Evolutionary conservation across 352 stramenopile species (phyloP), one percentile per base, ranked within the genome.

Genomic region (Phytophthora colocasiae): DNA sequence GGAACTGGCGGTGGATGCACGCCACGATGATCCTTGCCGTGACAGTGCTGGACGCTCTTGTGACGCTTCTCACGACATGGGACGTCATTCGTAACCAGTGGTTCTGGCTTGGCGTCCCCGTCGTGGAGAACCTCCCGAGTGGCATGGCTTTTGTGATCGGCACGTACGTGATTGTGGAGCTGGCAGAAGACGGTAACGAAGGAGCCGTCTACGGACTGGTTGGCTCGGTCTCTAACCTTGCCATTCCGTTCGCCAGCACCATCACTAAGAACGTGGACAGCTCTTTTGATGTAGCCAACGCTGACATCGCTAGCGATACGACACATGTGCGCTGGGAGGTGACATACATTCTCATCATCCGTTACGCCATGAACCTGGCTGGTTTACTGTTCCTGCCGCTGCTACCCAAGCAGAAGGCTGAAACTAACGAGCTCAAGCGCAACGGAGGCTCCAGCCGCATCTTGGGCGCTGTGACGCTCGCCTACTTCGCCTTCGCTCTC

Each of bases 381-480:
- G 47, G 26, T 39, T 40, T 66, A 47, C 11, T 72, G 29, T 86
- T 81, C 58, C 59, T 88, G 46, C 52, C 63, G 5, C 38, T 87
- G 58, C 59, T 90, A 36, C 78, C 81, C 10, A 57, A 47, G 26
- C 76, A 89, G 52, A 86, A 86, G 73, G 73, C 69, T 3, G 69
- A 82, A 59, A 80, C 71, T 10, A 71, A 73, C 31, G 63, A 77
- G 46, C 55, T 84, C 17, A 75, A 73, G 54, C 62, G 61, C 41
- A 81, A 65, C 22, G 78, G 78, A 46, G 75, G 75, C 39, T 67
- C 62, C 14, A 82, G 69, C 51, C 73, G 77, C 41, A 44, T 77
- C n/a, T 15, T 81, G 10, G 78, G 78, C 9, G 48, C 55, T 29
- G 24, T 75, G 44, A 83, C 73, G 14, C 39, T 88, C 26, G 59